Evolutionary conservation across 371 early-diverging fungal genomes (phyloP).

Genomic region (Mucor circinelloides): DNA sequence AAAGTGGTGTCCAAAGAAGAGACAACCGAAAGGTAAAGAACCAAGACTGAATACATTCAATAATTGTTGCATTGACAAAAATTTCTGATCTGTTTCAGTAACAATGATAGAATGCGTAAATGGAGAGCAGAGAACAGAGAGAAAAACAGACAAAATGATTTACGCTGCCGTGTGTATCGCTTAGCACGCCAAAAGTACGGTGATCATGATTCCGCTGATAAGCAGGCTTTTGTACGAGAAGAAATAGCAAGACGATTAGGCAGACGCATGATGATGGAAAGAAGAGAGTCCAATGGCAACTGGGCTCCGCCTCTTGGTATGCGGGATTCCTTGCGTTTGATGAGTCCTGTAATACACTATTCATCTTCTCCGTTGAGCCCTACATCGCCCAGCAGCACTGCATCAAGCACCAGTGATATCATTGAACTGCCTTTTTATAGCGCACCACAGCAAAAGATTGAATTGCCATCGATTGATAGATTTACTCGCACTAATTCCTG

Average conservation of each 20-base stretch:
- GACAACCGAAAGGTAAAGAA: conserved; percentile 51
- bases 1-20: conserved; percentile 55
- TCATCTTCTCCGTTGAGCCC: conserved; percentile 9
- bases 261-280: conserved; percentile 31
- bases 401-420: conserved; percentile 11
- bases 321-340: conserved; percentile 12
- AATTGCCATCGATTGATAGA: conserved; percentile 38
- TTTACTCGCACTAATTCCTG: conserved; percentile 2
- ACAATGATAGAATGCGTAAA: conserved; percentile 57
- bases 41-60: conserved; percentile 21
- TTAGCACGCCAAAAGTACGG: conserved; percentile 68
- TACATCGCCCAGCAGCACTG: conserved; percentile 8
- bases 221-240: conserved; percentile 63
- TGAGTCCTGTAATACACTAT: conserved; percentile 12
- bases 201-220: conserved; percentile 55
- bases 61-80: conserved; percentile 16
- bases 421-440: conserved; percentile 47
- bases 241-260: conserved; percentile 59
- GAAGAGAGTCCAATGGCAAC: conserved; percentile 7
- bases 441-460: conserved; percentile 48
- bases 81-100: conserved; percentile 23
- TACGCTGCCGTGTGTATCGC: conserved; percentile 72
- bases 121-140: conserved; percentile 69
- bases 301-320: conserved; percentile 12
- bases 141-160: conserved; percentile 68